These are phyloP conservation scores for Porogramme epimiltina DNA, from an alignment of 1,284 basidiomycete genomes.

Conservation along the genomic window DNA sequence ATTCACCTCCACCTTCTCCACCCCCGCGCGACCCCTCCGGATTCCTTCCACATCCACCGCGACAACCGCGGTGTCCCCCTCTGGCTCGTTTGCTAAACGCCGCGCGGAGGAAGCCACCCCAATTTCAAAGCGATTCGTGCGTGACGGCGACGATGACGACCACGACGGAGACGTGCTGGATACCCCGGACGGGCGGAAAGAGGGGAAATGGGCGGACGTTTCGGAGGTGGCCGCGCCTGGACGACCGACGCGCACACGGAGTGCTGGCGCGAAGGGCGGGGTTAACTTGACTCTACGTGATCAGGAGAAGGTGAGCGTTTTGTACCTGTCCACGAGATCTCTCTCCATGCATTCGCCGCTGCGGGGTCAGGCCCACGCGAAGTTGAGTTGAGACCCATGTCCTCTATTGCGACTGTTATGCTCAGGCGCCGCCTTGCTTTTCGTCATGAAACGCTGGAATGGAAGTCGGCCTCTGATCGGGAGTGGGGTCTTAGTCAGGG, in stretches of 20 bases:
- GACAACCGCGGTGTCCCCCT: conserved; percentile 50
- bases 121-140: conserved; percentile 29
- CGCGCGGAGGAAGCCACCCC: conserved; percentile 35
- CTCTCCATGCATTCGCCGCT: not conserved
- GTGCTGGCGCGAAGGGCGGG: conserved; percentile 50
- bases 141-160: conserved; percentile 32
- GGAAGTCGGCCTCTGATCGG: too few species aligned
- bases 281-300: conserved; percentile 82
- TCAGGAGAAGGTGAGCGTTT: conserved; percentile 80
- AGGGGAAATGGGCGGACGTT: conserved; percentile 46
- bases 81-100: conserved; percentile 23
- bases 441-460: too few species aligned
- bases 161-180: conserved; percentile 51
- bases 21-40: conserved; percentile 51
- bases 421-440: too few species aligned
- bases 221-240: conserved; percentile 51
- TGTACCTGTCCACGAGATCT: conserved; percentile 23
- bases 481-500: too few species aligned
- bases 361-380: not conserved
- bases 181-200: conserved; percentile 50
- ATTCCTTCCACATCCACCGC: conserved; percentile 54
- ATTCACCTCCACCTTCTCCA: conserved; percentile 54
- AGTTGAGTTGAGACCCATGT: not conserved
- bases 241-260: conserved; percentile 43
- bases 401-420: too few species aligned